Evolutionary conservation across 78 protist genomes (phyloP).

Genomic region (Isochrysis galbana): DNA sequence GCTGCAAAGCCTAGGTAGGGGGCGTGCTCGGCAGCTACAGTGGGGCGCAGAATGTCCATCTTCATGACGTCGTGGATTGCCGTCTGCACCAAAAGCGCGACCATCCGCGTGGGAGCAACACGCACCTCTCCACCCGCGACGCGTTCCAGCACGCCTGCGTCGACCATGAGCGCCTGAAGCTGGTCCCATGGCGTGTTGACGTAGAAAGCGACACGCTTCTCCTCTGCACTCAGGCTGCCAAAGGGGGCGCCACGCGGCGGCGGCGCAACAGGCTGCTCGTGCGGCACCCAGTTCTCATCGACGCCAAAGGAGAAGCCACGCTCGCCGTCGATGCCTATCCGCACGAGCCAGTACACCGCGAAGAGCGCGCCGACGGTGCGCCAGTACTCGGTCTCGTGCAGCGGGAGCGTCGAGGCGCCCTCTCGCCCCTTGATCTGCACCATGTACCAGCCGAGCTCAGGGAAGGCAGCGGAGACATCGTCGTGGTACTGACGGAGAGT

Average conservation of each 20-base stretch:
- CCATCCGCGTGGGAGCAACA: background rate
- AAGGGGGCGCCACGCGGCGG: background rate
- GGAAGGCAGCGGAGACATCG: background rate
- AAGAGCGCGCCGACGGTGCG: conserved; percentile 3
- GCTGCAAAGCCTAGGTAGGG: background rate
- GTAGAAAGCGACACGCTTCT: background rate
- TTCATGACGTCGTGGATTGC: background rate
- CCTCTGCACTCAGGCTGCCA: background rate
- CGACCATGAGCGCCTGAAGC: background rate
- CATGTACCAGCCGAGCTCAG: background rate
- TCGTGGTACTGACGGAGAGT: background rate
- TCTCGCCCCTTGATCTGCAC: background rate
- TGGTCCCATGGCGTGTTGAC: background rate
- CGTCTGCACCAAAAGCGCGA: background rate
- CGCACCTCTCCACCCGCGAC: background rate
- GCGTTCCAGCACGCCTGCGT: background rate
- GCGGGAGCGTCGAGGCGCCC: background rate
- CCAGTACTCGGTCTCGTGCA: background rate
- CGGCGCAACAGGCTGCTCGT: background rate
- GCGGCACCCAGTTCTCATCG: background rate
- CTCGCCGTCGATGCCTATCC: background rate
- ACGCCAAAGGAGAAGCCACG: conserved; percentile 17
- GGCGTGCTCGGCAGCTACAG: background rate
- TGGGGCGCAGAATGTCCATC: background rate
- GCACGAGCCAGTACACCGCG: background rate